Base-by-base conservation (phyloP, 2,329 filamentous ascomycete species). In the Claviceps digitariae region DNA sequence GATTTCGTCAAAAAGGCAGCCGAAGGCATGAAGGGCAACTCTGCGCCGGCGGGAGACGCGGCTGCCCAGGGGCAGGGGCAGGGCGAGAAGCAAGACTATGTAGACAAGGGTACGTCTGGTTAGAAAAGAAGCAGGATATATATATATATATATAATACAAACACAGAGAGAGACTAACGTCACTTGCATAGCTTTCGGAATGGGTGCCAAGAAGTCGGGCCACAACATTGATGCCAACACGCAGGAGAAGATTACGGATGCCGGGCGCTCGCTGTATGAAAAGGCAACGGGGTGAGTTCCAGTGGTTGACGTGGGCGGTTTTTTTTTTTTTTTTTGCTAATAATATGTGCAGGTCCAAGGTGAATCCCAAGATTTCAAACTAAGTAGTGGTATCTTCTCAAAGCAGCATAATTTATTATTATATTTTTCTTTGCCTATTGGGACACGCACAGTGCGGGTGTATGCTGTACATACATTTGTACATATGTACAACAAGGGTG, bases 201-300 rank as follows among this genome's bases (percentile, higher is more conserved):
- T 60, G 50, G 60, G 38, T 25, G 56, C 63, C 57, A 63, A 67
- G 54, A 69, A 70, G 62, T 58, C 61, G 1, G 69, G 69, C 52
- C 59, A 63, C 53, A 63, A 68, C 62, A 52, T 71, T 20, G 56
- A 63, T 56, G 60, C 57, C 47, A 55, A 62, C 15, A 68, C 65
- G 20, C 62, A 68, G 38, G 69, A 71, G 62, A 71, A 71, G 66
- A 65, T 69, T 29, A 68, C 67, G 50, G 69, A 71, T 50, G 61
- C 58, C n/a, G 64, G 59, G 7, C 69, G 69, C 46, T 40, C 20
- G 36, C 54, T 60, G 23, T 71, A 64, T 20, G 69, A 71, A 58
- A 71, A 69, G 62, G 40, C 54, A 2, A 62, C 69, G 50, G 69
- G 69, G 69, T 70, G 60, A 56, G 67, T 56, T 13, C 20, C 10